Evolutionary conservation across 805 yeast species (phyloP), one percentile per base, ranked within the genome.

Genomic region (Yamadazyma tumulicola): DNA sequence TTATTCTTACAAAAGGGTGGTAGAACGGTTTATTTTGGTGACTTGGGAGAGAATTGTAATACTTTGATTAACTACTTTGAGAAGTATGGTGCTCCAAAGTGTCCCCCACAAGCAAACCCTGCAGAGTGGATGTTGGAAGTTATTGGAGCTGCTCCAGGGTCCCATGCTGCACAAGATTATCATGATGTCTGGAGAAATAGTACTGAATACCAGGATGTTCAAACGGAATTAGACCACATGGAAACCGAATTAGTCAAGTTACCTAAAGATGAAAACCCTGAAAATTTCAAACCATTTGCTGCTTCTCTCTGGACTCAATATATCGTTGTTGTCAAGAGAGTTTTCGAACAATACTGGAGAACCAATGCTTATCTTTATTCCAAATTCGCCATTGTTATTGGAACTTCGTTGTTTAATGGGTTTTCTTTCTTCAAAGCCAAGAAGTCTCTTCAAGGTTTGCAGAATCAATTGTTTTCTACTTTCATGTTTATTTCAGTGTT

Each of bases 91-190:
- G 88, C 89, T 25, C 58, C 52, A 25, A 49, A 51, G 28, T 62
- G 68, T 52, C 66, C 65, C 6, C 34, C 42, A 17, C 58, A 59
- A 46, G 62, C 67, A 6, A 61, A 61, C 41, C 67, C 67, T 4
- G 67, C 66, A 13, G 95, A 86, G 63, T 87, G 94, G 93, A 87
- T 87, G 94, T 67, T 87, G 60, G 83, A 83, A 45, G 84, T 80
- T 43, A 81, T 81, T 48, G 88, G 89, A 50, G 87, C 88, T 34
- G 87, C 87, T 24, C 88, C 88, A 7, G 87, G 87, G 35, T 74
- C 85, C 25, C 81, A 76, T 46, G 83, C 87, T 12, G 66, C 67
- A 31, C 84, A 78, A 57, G 84, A 83, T 55, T 83, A 80, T 50
- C 70, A 75, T 51, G 80, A 83, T 51, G 85, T 82, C 32, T 85